Base-by-base conservation (phyloP, 805 yeast genomes). In the Ascoidea tarda region DNA sequence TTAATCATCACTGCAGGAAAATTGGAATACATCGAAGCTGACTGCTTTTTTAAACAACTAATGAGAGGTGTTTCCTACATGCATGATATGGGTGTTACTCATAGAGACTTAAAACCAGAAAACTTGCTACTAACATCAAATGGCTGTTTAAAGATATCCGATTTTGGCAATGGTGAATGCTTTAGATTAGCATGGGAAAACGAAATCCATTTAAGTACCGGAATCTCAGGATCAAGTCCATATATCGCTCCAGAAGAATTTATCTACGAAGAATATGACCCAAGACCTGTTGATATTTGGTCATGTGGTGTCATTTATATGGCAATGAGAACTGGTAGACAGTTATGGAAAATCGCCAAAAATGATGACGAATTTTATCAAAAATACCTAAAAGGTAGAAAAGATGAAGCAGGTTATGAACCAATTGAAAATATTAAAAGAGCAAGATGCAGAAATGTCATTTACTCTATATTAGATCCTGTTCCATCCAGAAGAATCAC, bases 241-340 rank as follows among this genome's bases (percentile, higher is more conserved):
- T 90, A 87, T 66, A 87, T 88, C 64, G 87, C 96, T 0, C 97
- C 97, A 0, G 97, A 89, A 62, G 93, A 81, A 64, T 57, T 62
- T 51, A 71, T 76, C 2, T 68, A 63, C 55, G 69, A 75, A 46
- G 81, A 79, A 60, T 88, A 86, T 66, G 96, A 88, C 66, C 85
- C 95, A 1, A 68, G 96, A 53, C 75, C 84, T 44, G 84, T 85
- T 5, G 96, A 88, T 68, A 79, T 87, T 45, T 88, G 96, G 96
- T 81, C 96, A 0, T 87, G 95, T 70, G 96, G 96, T 50, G 91
- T 88, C 8, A 87, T 88, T 44, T 88, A 85, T 63, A 83, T 88
- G 87, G 95, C 95, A 5, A 84, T 88, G 91, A 73, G 97, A 60
- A 87, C 96, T 0, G 99, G 98, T 4, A 73, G 96, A 51, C 96